phyloP scores from a whole-genome alignment of 805 yeast species.

The Metschnikowia kofuensis region DNA sequence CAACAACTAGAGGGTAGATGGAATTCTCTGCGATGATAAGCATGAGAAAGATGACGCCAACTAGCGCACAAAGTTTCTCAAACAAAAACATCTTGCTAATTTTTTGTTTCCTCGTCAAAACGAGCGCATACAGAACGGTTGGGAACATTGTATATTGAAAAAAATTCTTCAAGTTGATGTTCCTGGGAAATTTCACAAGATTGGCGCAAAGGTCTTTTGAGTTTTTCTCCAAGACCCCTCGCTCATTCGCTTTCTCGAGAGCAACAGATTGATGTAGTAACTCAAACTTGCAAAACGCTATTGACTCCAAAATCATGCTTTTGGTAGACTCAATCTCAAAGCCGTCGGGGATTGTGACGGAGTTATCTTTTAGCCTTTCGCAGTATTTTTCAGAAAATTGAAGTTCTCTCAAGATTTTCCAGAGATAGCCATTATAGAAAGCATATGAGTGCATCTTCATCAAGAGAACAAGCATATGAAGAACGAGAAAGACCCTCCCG shows the following conservation, averaged over 20 bases:
- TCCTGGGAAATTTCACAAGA: slow-evolving; percentile 60
- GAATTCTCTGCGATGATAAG: slow-evolving; percentile 71
- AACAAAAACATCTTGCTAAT: slow-evolving; percentile 69
- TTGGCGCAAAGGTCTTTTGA: slow-evolving; percentile 11
- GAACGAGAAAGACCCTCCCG: slow-evolving; percentile 75
- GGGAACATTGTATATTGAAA: slow-evolving; percentile 87
- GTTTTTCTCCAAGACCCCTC: slow-evolving; percentile 10
- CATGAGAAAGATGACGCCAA: slow-evolving; percentile 85
- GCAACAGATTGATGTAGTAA: slow-evolving; percentile 51
- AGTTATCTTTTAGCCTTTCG: slow-evolving; percentile 4
- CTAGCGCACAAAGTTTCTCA: slow-evolving; percentile 71
- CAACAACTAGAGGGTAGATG: slow-evolving; percentile 69
- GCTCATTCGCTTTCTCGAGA: slow-evolving; percentile 17
- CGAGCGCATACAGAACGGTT: slow-evolving; percentile 77
- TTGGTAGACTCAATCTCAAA: slow-evolving; percentile 25
- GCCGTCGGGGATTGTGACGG: slow-evolving; percentile 32
- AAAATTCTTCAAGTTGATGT: slow-evolving; percentile 62
- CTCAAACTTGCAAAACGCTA: slow-evolving; percentile 72
- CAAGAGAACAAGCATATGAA: slow-evolving; percentile 80
- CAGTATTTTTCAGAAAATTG: slow-evolving; percentile 45
- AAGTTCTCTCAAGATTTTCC: slow-evolving; percentile 59
- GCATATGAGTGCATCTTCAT: slow-evolving; percentile 97
- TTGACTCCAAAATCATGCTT: slow-evolving; percentile 36
- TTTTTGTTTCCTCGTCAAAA: slow-evolving; percentile 70
- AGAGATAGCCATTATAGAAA: slow-evolving; percentile 86